A percentile compares a stretch with the other conserved stretches of the same genome.
phyloP scores from a whole-genome alignment of 73 alveolate species.

The Symbiodinium pilosum region DNA sequence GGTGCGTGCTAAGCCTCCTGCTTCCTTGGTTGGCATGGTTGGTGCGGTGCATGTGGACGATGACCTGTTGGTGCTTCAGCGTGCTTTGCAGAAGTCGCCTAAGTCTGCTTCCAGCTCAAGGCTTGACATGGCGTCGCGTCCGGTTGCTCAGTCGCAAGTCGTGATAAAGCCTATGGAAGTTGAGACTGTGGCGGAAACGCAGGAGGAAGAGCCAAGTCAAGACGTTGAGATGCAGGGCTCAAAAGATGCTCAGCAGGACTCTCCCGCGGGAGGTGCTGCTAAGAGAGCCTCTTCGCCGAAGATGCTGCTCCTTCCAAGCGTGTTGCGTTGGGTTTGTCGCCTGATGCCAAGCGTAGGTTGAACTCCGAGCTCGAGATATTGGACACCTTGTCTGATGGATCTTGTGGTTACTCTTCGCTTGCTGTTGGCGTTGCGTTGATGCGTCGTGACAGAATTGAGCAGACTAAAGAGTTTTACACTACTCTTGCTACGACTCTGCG shows the following conservation, averaged over 20 bases:
- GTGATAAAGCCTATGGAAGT: neutral
- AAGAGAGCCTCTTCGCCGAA: neutral
- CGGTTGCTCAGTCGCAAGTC: neutral
- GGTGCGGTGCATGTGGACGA: slow-evolving; percentile 14
- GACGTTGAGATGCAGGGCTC: neutral
- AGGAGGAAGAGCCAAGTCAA: neutral
- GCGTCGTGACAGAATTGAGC: neutral
- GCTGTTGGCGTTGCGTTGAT: neutral
- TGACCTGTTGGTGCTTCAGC: neutral
- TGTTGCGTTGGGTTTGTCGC: neutral
- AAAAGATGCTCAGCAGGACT: neutral
- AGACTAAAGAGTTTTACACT: neutral
- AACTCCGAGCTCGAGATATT: neutral
- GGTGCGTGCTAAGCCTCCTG: slow-evolving; percentile 26
- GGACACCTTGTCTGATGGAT: neutral
- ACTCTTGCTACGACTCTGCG: neutral
- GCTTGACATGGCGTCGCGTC: neutral
- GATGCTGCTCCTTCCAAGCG: neutral
- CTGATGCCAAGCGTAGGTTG: neutral
- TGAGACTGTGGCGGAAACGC: neutral
- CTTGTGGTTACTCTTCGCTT: neutral
- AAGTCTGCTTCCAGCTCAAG: neutral
- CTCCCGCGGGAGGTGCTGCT: neutral
- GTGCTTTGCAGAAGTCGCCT: slow-evolving; percentile 1
- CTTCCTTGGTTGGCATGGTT: neutral